Evolutionary conservation across 2,329 filamentous ascomycete species (phyloP).

Genomic region (Aureobasidium mangrovei): DNA sequence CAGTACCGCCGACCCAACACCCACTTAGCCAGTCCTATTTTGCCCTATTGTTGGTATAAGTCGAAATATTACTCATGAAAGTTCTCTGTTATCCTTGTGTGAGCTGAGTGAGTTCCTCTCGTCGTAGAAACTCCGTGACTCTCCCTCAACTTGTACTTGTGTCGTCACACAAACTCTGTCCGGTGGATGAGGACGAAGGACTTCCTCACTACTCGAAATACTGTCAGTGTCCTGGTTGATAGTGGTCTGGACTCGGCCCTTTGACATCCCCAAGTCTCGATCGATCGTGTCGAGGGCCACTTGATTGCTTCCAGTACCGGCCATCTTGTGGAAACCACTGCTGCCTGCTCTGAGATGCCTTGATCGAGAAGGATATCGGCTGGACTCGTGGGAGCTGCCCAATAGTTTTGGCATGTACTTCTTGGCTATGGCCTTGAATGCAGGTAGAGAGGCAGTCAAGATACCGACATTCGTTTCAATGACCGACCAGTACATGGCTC

Average conservation of each 20-base stretch:
- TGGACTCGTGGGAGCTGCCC: constrained; percentile 4
- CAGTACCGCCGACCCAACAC: no score
- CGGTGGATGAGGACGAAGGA: constrained; percentile 3
- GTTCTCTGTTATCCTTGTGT: not conserved
- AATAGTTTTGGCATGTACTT: constrained; percentile 28
- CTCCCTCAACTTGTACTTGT: constrained; percentile 5
- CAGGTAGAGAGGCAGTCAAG: constrained; percentile 30
- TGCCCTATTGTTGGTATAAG: no score
- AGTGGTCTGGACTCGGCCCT: not conserved
- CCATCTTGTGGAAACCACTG: constrained; percentile 4
- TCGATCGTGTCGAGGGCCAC: constrained; percentile 4
- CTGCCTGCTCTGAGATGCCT: not conserved
- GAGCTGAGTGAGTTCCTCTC: constrained; percentile 3
- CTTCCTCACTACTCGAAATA: not conserved
- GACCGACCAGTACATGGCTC: constrained; percentile 24
- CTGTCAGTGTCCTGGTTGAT: not conserved
- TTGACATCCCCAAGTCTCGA: constrained; percentile 4
- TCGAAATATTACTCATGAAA: not conserved
- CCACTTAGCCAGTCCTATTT: no score
- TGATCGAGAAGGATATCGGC: constrained; percentile 1
- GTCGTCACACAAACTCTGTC: constrained; percentile 2
- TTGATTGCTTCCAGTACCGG: not conserved
- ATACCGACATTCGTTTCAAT: constrained; percentile 31
- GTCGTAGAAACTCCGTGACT: not conserved
- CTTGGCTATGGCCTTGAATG: constrained; percentile 29